Evolutionary conservation across 805 yeast genomes (phyloP).

Genomic region (Cyberlindnera japonica): DNA sequence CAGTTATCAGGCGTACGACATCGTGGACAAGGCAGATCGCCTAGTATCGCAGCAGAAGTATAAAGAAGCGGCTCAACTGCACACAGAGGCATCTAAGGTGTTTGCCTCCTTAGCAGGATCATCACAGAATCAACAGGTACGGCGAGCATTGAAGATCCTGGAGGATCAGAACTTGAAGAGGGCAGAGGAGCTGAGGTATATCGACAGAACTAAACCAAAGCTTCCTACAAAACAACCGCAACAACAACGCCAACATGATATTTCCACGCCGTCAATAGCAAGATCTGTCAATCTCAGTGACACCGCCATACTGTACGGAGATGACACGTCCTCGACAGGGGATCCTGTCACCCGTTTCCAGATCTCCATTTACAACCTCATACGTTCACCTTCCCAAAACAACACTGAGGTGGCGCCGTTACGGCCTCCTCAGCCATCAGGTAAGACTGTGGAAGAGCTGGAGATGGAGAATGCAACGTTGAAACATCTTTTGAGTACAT

Average conservation of each 20-base stretch:
- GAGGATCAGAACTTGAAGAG: slow-evolving; percentile 29
- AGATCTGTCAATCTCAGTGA: slow-evolving; percentile 7
- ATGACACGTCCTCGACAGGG: slow-evolving; percentile 1
- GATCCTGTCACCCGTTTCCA: slow-evolving; percentile 25
- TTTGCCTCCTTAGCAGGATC: slow-evolving; percentile 28
- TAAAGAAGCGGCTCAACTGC: slow-evolving; percentile 37
- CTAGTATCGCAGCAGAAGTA: slow-evolving; percentile 42
- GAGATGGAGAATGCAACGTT: slow-evolving; percentile 29
- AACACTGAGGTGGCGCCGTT: slow-evolving; percentile 1
- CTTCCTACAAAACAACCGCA: slow-evolving; percentile 3
- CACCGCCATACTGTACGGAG: slow-evolving; percentile 5
- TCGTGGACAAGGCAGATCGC: slow-evolving; percentile 49
- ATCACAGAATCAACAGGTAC: slow-evolving; percentile 28
- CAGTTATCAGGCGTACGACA: not conserved
- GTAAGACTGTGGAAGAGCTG: slow-evolving; percentile 28
- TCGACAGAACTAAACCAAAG: slow-evolving; percentile 3
- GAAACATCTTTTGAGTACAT: slow-evolving; percentile 20
- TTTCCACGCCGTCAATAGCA: slow-evolving; percentile 1
- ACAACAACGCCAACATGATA: not conserved
- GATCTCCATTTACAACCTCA: slow-evolving; percentile 19
- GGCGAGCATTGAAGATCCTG: slow-evolving; percentile 29
- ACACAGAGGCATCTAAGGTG: slow-evolving; percentile 34
- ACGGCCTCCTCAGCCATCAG: slow-evolving; percentile 13
- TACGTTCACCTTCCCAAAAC: slow-evolving; percentile 19
- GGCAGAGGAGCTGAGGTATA: slow-evolving; percentile 28